Base-by-base conservation (phyloP, 1,284 basidiomycete genomes). In the Trichosporon inkin region DNA sequence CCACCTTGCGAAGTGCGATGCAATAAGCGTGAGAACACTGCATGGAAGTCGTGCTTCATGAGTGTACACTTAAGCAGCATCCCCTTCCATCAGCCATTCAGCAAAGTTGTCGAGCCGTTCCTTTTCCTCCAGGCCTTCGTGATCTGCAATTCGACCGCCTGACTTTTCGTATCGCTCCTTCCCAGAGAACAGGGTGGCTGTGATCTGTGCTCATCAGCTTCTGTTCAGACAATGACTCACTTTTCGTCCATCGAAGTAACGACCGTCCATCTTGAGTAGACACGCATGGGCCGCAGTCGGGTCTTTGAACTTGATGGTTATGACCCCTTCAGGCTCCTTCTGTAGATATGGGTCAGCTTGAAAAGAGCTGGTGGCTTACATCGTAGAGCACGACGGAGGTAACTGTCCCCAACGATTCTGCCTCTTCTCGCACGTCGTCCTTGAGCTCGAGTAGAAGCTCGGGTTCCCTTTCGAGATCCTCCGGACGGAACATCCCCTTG, bases 371-470 rank as follows among this genome's bases (percentile, higher is more conserved):
- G 11, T 5, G 4, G 83, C 90, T 78, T 73, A 95, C 92, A 80
- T 99, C 95, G 75, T 95, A 99, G 34, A 99, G 77, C n/a, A 92
- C 86, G 0, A 98, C 90, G 69, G 92, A 97, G 1, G 94, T 99
- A 2, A 99, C 95, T 66, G 91, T 87, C n/a, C 96, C 96, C 11
- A 99, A 78, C 0, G 84, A 84, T 55, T 88, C 87, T 65, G 92
- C 96, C 72, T 99, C 95, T 34, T 69, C 68, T 2, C 64, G 60
- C 11, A 62, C 65, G 34, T 67, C 66, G 17, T 67, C 68, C 37
- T 63, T 64, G 19, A 65, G 59, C 53, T 67, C 68, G 10, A 99
- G 83, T 11, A 98, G 80, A 19, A 99, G 79, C 4, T 89, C 84
- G 0, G 91, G 83, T 69, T 99, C 95, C 68, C 91, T 85, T 37